A percentile compares a stretch with the other conserved stretches of the same genome.
These are phyloP conservation scores for Podospora didyma DNA, from an alignment of 495 filamentous ascomycete species.

Conservation along the genomic window DNA sequence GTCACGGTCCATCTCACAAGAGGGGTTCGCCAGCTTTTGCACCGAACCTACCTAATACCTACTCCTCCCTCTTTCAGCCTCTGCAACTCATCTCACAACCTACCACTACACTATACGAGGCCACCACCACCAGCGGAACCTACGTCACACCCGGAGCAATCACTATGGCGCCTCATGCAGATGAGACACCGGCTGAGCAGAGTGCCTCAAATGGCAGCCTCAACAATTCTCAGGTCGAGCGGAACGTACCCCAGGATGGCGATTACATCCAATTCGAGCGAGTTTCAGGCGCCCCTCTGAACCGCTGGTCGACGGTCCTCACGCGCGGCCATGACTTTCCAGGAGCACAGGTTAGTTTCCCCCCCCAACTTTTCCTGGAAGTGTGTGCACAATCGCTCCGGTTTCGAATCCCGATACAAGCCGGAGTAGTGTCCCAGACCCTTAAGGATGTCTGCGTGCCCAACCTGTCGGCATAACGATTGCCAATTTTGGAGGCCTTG, in stretches of 20 bases:
- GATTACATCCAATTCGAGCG: conserved; percentile 44
- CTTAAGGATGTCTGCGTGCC: not conserved
- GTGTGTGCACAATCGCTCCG: not conserved
- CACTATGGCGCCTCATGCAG: conserved; percentile 22
- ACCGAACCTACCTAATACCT: too few species aligned
- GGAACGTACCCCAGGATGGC: conserved; percentile 36
- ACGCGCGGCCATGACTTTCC: conserved; percentile 81
- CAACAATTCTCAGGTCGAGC: not conserved
- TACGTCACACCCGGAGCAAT: not conserved
- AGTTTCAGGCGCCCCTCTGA: conserved; percentile 40
- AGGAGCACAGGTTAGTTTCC: conserved; percentile 67
- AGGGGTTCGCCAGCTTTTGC: too few species aligned
- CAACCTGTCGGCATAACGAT: not conserved
- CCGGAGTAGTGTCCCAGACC: conserved; percentile 3
- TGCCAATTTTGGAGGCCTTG: not conserved
- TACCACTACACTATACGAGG: too few species aligned
- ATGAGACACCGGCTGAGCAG: conserved; percentile 6
- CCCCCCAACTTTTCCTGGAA: not conserved
- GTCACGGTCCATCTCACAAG: too few species aligned
- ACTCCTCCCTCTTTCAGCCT: too few species aligned
- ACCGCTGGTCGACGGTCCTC: conserved; percentile 45
- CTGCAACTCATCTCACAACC: too few species aligned
- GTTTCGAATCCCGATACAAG: conserved; percentile 8
- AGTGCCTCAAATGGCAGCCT: not conserved
- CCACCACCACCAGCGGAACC: too few species aligned